Conservation (phyloP, 2,329 filamentous ascomycete species). For the Calonectria henricotiae region DNA sequence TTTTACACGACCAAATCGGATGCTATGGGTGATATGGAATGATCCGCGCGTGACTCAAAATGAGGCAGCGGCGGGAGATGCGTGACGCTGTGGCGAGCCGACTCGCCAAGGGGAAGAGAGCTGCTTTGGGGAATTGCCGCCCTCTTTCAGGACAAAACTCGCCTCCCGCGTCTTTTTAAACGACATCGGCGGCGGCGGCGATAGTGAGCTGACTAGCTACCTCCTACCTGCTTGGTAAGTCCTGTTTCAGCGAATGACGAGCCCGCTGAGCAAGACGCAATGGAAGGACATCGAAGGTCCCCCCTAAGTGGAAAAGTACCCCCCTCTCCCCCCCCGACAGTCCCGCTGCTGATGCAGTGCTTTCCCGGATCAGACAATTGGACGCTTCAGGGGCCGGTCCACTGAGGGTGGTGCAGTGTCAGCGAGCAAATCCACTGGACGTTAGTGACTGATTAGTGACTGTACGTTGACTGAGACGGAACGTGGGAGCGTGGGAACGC, state of each 20-base stretch:
- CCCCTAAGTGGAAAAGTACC: conserved; percentile 25
- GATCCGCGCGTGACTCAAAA: conserved; percentile 24
- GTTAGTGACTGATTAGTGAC: conserved; percentile 35
- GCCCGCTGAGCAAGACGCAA: conserved; percentile 41
- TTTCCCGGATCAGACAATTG: conserved; percentile 29
- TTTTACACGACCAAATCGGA: conserved; percentile 31
- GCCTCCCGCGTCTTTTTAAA: conserved; percentile 47
- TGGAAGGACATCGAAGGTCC: conserved; percentile 52
- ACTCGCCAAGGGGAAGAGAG: not conserved
- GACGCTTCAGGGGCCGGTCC: conserved; percentile 36
- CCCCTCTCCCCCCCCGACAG: conserved; percentile 25
- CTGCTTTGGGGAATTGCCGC: conserved; percentile 33
- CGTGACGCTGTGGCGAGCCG: conserved; percentile 32
- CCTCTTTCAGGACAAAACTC: conserved; percentile 35
- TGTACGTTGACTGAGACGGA: conserved; percentile 31
- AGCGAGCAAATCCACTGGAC: conserved; percentile 32
- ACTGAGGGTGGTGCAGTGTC: conserved; percentile 45
- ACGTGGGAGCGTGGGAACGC: conserved; percentile 33
- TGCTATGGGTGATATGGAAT: conserved; percentile 33
- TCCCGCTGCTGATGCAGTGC: conserved; percentile 40
- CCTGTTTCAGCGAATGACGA: conserved; percentile 43
- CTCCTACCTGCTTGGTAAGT: conserved; percentile 49
- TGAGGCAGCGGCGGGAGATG: conserved; percentile 24
- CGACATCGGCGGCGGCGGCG: conserved; percentile 46
- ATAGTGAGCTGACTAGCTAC: conserved; percentile 52